Evolutionary conservation across 768 basidiomycete species (phyloP), one percentile per base, ranked within the genome.

Genomic region (Filobasidium floriforme): DNA sequence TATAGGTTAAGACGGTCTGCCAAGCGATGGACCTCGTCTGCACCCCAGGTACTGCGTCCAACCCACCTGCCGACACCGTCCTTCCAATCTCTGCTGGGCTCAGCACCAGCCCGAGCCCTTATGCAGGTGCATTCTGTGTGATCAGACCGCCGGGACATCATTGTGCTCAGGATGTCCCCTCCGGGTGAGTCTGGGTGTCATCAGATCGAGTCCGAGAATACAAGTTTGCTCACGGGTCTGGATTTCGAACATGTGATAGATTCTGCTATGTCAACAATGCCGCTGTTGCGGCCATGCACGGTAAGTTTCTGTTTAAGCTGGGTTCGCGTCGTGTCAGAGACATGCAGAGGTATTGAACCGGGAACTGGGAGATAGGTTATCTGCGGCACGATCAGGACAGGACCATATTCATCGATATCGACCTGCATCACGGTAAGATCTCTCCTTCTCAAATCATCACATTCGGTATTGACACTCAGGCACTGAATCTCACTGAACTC

Each of bases 231-330:
- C 2, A 24, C 15, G 1, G 41, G 41, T 7, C 7, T 22, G 19
- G 5, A n/a, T n/a, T n/a, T 43, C 62, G 29, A 66, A 22, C 12
- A 1, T 26, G 37, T 59, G 3, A 3, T 2, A 76, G 76, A 0
- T 98, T 97, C 76, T 97, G 94, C 77, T 96, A 93, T 71, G 84
- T 96, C 37, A 97, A 97, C 70, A 99, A 98, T 73, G 89, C 96
- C 0, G 87, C 88, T 0, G 83, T 97, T 2, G 92, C 83, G 0
- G 92, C 92, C 40, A 90, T 91, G 15, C 90, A 97, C 74, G 93
- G 92, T 92, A 71, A 46, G 5, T 11, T 37, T 41, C 44, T n/a
- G 67, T 52, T 4, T 46, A 41, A 41, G 22, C 51, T 24, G 0
- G 26, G 6, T 7, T 19, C 18, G 46, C 59, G 49, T 46, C 4